phyloP scores from a whole-genome alignment of 805 yeast species.

The Candida piceae region DNA sequence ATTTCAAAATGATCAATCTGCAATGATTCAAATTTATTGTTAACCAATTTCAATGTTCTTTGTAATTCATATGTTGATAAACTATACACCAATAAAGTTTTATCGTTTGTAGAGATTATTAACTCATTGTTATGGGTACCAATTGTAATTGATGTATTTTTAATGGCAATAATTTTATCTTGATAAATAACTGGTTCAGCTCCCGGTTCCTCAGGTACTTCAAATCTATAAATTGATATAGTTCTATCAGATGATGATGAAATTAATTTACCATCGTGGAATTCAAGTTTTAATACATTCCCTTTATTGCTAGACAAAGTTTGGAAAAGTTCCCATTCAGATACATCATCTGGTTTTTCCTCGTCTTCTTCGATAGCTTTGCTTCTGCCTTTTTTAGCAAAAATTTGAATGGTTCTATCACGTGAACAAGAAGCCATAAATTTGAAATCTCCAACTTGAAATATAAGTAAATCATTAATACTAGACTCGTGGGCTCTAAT shows the following conservation, averaged over 20 bases:
- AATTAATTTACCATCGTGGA: slow-evolving; percentile 31
- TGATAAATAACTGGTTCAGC: slow-evolving; percentile 22
- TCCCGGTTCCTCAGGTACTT: slow-evolving; percentile 19
- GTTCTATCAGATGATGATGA: slow-evolving; percentile 62
- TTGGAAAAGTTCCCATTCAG: slow-evolving; percentile 48
- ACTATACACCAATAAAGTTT: slow-evolving; percentile 36
- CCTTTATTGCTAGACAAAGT: slow-evolving; percentile 59
- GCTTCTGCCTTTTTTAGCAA: slow-evolving; percentile 19
- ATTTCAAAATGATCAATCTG: slow-evolving; percentile 40
- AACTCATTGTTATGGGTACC: slow-evolving; percentile 34
- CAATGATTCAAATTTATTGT: slow-evolving; percentile 38
- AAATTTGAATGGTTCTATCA: slow-evolving; percentile 60
- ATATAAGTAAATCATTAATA: slow-evolving; percentile 40
- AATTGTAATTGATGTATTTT: slow-evolving; percentile 46
- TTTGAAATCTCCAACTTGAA: slow-evolving; percentile 24
- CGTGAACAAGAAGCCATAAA: slow-evolving; percentile 47
- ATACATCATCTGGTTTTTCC: neutral
- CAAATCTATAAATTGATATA: slow-evolving; percentile 45
- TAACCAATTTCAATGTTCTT: slow-evolving; percentile 37
- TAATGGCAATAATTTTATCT: slow-evolving; percentile 46
- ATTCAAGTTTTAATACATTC: slow-evolving; percentile 38
- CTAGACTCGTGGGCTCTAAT: slow-evolving; percentile 49
- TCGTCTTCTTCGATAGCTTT: neutral
- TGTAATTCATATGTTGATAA: slow-evolving; percentile 30
- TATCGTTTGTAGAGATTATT: slow-evolving; percentile 49